Evolutionary conservation across 1,284 basidiomycete species (phyloP).

Genomic region (Earliella scabrosa): DNA sequence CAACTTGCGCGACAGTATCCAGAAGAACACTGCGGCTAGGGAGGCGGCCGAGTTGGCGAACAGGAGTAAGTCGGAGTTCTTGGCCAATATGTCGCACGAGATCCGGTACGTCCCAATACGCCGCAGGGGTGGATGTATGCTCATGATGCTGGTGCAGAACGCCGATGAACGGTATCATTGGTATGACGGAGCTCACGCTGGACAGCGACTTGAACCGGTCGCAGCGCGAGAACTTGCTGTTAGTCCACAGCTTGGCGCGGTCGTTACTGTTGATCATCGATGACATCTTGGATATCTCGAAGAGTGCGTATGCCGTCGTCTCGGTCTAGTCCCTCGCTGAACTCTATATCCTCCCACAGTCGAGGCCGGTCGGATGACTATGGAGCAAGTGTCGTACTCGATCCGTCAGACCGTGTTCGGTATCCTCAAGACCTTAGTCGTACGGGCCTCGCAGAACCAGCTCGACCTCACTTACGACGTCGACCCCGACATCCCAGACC

Average conservation of each 20-base stretch:
- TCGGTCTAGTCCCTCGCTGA: not conserved
- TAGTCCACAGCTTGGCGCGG: conserved; percentile 94
- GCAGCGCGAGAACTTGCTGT: conserved; percentile 93
- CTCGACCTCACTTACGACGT: conserved; percentile 97
- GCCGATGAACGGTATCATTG: conserved; percentile 99
- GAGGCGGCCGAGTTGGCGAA: conserved; percentile 98
- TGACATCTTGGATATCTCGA: conserved; percentile 97
- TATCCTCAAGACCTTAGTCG: conserved; percentile 97
- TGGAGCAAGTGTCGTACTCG: conserved; percentile 99
- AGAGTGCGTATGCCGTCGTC: conserved; percentile 90
- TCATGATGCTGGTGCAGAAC: conserved; percentile 56
- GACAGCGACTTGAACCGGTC: conserved; percentile 90
- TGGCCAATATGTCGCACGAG: conserved; percentile 98
- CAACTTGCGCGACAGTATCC: conserved; percentile 95
- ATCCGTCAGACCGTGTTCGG: conserved; percentile 96
- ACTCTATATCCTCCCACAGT: conserved; percentile 51
- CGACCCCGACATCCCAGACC: conserved; percentile 95
- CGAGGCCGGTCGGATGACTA: conserved; percentile 99
- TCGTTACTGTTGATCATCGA: conserved; percentile 97
- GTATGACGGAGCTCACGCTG: conserved; percentile 98
- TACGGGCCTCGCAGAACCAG: conserved; percentile 97
- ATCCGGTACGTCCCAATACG: conserved; percentile 68
- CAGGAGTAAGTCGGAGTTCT: conserved; percentile 96
- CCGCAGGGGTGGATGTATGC: not conserved
- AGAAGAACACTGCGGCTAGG: conserved; percentile 98